Base-by-base conservation (phyloP, 768 basidiomycete species). In the Amanita rimosa region DNA sequence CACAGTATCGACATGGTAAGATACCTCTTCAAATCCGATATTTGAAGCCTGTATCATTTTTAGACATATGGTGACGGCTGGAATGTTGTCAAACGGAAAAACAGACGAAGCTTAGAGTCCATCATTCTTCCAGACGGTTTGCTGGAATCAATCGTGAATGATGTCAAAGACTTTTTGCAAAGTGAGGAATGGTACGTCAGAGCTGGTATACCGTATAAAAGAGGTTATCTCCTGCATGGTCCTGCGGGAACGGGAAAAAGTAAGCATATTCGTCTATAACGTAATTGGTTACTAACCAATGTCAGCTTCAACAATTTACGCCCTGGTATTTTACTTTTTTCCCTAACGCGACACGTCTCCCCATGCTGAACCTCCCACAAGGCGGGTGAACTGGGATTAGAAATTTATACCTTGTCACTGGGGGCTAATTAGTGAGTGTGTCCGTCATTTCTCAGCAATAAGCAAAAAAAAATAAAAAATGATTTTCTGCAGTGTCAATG, bases 381-480 rank as follows among this genome's bases (percentile, higher is more conserved):
- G 68, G 72, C 73, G 5, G 73, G 74, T 5, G 86, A 87, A 60
- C 69, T 94, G 8, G 78, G 80, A 4, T 71, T 95, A n/a, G 88
- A 93, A 62, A 90, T 95, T 48, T 93, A 88, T 57, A 66, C 74
- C 1, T 56, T 81, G 11, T 76, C 76, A 0, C 62, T 80, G 0
- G 68, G 75, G 0, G 69, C 75, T 14, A 59, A 62, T 37, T 68
- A 67, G 75, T 78, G 57, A 31, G 70, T 48, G 13, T 31, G 6
- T 4, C n/a, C 37, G 27, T 35, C n/a, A 36, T 41, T n/a, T 29
- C 14, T 41, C 40, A 2, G 34, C 9, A 33, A 31, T 37, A 35
- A n/a, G n/a, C n/a, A n/a, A n/a, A n/a, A n/a, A n/a, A n/a, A n/a
- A n/a, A 19, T 21, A 11, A 43, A 13, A 39, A 36, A 47, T 22